Evolutionary conservation across 257 asterid species (phyloP), one percentile per base, ranked within the genome.

Genomic region (Linderniella brevidens): DNA sequence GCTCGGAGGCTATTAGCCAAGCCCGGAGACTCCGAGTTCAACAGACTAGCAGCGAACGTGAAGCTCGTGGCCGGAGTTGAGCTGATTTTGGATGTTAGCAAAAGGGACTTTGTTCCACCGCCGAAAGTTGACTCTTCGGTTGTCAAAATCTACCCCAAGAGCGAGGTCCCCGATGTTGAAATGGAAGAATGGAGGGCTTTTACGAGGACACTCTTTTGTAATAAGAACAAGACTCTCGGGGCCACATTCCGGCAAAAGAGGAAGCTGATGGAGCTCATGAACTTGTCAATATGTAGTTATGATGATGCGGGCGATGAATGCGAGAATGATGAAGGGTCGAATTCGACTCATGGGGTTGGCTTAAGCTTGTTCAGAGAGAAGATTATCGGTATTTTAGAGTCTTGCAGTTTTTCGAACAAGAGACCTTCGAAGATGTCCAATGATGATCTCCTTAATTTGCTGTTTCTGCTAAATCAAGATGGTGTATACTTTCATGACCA

Each of bases 121-220:
- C 98, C 98, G 0, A 90, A 70, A 62, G 94, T 90, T 9, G 96
- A 90, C 67, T 90, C 93, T 8, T 71, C 98, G 0, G 92, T 90
- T 14, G 70, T 90, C 42, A 85, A 67, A 58, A 67, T 90, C 20
- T 64, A 60, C 49, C 96, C 93, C 3, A 90, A 75, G 58, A 53
- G 48, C 5, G 71, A 68, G n/a, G 52, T 71, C 56, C 86, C 83
- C 2, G 50, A 66, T 39, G 86, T 90, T 5, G 58, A 90, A 71
- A 68, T 76, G 37, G 55, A 74, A 0, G 98, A 90, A 41, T 88
- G 98, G 98, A 69, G 82, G 69, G 87, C 93, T 0, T 90, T 81
- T 59, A 81, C 93, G 0, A 71, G 94, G 56, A 75, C 82, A 48
- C 85, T 95, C 58, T 90, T 90, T 60, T 57, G 74, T 48, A 81